phyloP scores from a whole-genome alignment of 352 stramenopile genomes.

The Phytophthora crassamura region DNA sequence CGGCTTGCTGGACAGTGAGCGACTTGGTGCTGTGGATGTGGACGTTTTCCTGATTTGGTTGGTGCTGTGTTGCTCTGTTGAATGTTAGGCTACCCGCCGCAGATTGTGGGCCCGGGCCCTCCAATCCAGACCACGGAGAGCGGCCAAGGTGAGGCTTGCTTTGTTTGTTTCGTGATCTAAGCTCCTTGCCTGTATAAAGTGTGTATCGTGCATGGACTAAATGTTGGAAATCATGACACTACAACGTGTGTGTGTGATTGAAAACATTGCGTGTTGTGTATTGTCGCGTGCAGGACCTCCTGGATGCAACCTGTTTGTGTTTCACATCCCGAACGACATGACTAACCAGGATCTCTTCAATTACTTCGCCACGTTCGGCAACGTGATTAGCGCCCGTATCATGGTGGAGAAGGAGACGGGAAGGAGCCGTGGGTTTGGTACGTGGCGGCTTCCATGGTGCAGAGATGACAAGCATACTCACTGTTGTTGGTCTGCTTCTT shows the following conservation, averaged over 20 bases:
- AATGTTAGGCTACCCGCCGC: constrained; percentile 74
- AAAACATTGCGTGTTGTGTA: constrained; percentile 49
- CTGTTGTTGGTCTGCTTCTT: neutral
- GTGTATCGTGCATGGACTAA: constrained; percentile 57
- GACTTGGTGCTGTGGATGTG: neutral
- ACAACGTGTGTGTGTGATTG: constrained; percentile 50
- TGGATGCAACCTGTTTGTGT: constrained; percentile 98
- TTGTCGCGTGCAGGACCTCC: constrained; percentile 82
- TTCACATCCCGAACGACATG: constrained; percentile 98
- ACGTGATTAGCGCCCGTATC: constrained; percentile 96
- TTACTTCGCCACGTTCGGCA: constrained; percentile 96
- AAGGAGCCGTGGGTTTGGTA: constrained; percentile 94
- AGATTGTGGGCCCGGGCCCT: constrained; percentile 83
- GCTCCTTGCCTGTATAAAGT: constrained; percentile 31
- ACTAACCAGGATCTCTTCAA: constrained; percentile 97
- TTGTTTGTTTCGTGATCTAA: constrained; percentile 25
- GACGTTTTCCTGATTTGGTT: constrained; percentile 3
- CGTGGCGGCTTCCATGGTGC: constrained; percentile 26
- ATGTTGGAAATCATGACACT: constrained; percentile 48
- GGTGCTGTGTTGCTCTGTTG: constrained; percentile 4
- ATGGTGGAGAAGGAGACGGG: constrained; percentile 97
- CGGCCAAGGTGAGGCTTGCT: constrained; percentile 71
- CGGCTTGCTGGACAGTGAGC: neutral
- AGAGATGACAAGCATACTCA: constrained; percentile 3
- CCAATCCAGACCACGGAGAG: constrained; percentile 91